Base-by-base conservation (phyloP, 176 grass and related monocot species). In the Miscanthus lutarioriparius region DNA sequence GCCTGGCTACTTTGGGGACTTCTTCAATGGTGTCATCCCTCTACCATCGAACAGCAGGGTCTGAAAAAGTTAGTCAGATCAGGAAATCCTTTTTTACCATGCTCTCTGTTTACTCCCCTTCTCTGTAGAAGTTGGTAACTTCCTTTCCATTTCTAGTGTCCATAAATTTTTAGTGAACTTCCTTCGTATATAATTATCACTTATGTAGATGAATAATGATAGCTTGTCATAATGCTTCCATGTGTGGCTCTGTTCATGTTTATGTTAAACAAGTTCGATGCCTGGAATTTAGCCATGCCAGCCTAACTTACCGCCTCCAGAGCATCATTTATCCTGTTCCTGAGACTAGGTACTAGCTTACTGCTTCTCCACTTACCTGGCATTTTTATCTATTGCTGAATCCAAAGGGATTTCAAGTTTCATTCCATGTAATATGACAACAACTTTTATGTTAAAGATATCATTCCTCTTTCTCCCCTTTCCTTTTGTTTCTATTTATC, bases 11-110 rank as follows among this genome's bases (percentile, higher is more conserved):
- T 97, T 94, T 36, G 92, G 92, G 38, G 95, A 97, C 54, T 97
- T 97, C 90, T 97, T 97, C 75, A 92, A 97, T 78, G 86, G 90
- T 15, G 93, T 95, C 41, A 82, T 95, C 38, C 93, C 88, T 68
- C 84, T 92, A 67, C 90, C 88, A 35, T 76, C 90, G 26, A 86
- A 88, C 78, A 92, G 88, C 75, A 92, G 88, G 47, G 93, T 95
- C 68, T 95, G 72, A 91, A 72, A 67, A 41, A 56, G 12, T 40
- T 70, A 82, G 73, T 15, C 56, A 49, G 85, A 86, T 67, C 53
- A 86, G 79, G 56, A 19, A 30, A 7, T 47, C 13, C 8, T 39
- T 62, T 63, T 65, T 64, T 59, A 59, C 39, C 73, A 64, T 70
- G 56, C 30, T n/a, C 20, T 82, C 23, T 70, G 22, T 68, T 45